Conservation (phyloP, 768 basidiomycete species). For the Plicaturopsis crispa region DNA sequence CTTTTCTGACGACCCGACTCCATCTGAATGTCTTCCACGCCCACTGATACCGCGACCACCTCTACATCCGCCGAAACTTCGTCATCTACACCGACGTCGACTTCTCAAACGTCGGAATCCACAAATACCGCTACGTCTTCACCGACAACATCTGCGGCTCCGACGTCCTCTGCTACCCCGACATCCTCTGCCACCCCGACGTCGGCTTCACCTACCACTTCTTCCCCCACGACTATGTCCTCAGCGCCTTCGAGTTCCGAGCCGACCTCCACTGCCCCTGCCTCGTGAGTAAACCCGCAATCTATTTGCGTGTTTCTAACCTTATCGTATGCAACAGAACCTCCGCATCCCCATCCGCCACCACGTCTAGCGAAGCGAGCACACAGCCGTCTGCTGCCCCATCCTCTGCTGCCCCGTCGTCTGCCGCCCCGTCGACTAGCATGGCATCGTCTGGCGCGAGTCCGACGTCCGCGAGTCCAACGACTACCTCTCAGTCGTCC, state of each 20-base stretch:
- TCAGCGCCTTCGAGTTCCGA: conserved; percentile 13
- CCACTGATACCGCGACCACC: conserved; percentile 9
- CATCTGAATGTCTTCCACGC: conserved; percentile 6
- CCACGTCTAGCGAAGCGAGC: not conserved
- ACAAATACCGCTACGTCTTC: conserved; percentile 2
- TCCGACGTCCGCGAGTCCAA: conserved; percentile 9
- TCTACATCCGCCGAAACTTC: conserved; percentile 7
- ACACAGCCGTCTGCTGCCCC: conserved; percentile 3
- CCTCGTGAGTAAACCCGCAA: conserved; percentile 10
- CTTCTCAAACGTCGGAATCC: conserved; percentile 3
- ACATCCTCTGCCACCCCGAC: conserved; percentile 1
- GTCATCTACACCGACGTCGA: conserved; percentile 3
- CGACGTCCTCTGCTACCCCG: conserved; percentile 14
- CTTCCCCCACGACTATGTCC: conserved; percentile 12
- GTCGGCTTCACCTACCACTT: conserved; percentile 10
- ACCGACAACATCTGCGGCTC: conserved; percentile 1
- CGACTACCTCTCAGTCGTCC: too few species aligned
- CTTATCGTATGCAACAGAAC: conserved; percentile 3
- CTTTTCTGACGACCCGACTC: conserved; percentile 1
- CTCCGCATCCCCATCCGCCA: conserved; percentile 5
- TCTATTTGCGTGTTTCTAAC: not conserved
- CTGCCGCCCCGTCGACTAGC: not conserved
- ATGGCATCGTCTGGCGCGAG: not conserved
- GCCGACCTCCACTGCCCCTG: conserved; percentile 12
- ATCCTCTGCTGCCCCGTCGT: conserved; percentile 3